Evolutionary conservation across 2,329 filamentous ascomycete genomes (phyloP).

Genomic region (Sodiomyces alkalinus): DNA sequence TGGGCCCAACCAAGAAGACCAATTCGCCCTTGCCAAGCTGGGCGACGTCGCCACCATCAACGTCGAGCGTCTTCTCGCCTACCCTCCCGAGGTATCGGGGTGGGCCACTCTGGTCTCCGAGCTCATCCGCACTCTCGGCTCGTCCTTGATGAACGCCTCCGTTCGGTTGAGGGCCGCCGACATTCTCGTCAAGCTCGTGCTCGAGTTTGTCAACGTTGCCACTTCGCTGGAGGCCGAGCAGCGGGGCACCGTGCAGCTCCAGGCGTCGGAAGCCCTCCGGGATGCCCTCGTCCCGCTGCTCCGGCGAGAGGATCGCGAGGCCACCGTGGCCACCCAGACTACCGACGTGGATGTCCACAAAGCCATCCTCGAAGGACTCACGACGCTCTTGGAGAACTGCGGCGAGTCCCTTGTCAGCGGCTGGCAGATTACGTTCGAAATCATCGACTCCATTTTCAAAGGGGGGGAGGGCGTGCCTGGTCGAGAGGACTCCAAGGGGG

Average conservation of each 20-base stretch:
- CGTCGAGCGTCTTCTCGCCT: slow-evolving; percentile 55
- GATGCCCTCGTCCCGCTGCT: slow-evolving; percentile 41
- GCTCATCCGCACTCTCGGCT: slow-evolving; percentile 34
- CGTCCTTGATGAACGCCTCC: slow-evolving; percentile 28
- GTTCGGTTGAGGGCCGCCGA: slow-evolving; percentile 48
- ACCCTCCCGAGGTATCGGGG: slow-evolving; percentile 52
- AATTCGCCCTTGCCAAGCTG: slow-evolving; percentile 58
- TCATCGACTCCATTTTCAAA: slow-evolving; percentile 68
- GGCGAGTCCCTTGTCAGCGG: slow-evolving; percentile 71
- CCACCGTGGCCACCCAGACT: slow-evolving; percentile 40
- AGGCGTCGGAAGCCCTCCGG: slow-evolving; percentile 52
- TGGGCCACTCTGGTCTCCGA: slow-evolving; percentile 54
- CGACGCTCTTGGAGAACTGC: slow-evolving; percentile 71
- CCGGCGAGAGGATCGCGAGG: slow-evolving; percentile 34
- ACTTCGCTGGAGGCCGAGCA: slow-evolving; percentile 32
- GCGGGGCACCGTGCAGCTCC: slow-evolving; percentile 51
- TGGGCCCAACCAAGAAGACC: slow-evolving; percentile 43
- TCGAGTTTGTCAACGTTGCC: slow-evolving; percentile 43
- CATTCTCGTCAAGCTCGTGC: slow-evolving; percentile 41
- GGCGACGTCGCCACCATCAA: slow-evolving; percentile 62
- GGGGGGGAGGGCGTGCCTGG: too few species aligned
- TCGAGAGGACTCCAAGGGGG: too few species aligned
- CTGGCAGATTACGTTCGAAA: slow-evolving; percentile 75
- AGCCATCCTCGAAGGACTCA: slow-evolving; percentile 63
- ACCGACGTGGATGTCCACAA: slow-evolving; percentile 70